A percentile compares a stretch with the other conserved stretches of the same genome.
Evolutionary conservation across 2,329 filamentous ascomycete genomes (phyloP).

Genomic region (Emydomyces testavorans): DNA sequence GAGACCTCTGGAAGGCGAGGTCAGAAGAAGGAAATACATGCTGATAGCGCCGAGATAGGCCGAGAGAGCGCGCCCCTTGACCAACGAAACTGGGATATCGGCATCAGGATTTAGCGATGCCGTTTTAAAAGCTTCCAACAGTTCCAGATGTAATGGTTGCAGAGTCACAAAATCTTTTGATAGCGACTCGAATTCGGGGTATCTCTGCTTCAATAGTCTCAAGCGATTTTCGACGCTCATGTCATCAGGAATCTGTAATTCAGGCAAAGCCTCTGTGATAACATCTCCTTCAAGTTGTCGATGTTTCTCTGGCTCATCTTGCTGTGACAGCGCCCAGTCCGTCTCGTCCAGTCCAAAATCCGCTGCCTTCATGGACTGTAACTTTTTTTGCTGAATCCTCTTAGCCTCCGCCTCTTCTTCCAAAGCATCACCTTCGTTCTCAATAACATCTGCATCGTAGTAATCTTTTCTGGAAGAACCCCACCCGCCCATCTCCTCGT

Average conservation of each 20-base stretch:
- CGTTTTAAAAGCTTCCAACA: conserved; percentile 45
- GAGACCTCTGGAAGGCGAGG: conserved; percentile 58
- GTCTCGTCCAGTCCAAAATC: conserved; percentile 89
- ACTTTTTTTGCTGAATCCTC: conserved; percentile 78
- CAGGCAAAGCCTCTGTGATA: conserved; percentile 78
- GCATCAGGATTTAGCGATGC: conserved; percentile 21
- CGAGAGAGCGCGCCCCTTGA: conserved; percentile 69
- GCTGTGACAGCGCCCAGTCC: conserved; percentile 60
- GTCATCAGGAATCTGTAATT: conserved; percentile 66
- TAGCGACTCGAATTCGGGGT: conserved; percentile 84
- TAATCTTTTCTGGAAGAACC: conserved; percentile 80
- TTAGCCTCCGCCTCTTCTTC: conserved; percentile 88
- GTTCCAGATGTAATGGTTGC: conserved; percentile 48
- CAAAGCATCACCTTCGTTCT: conserved; percentile 61
- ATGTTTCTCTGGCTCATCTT: conserved; percentile 38
- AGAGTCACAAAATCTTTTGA: conserved; percentile 68
- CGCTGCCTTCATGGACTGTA: conserved; percentile 76
- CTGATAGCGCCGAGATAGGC: conserved; percentile 78
- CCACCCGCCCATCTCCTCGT: conserved; percentile 59
- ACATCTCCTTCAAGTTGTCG: conserved; percentile 43
- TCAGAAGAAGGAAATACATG: conserved; percentile 92
- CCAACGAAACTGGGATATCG: conserved; percentile 41
- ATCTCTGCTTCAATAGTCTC: conserved; percentile 64
- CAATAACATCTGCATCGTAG: conserved; percentile 73
- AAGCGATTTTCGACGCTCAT: conserved; percentile 65